Percentiles rank a stretch among this genome's conserved stretches.
Evolutionary conservation across 2,329 filamentous ascomycete species (phyloP).

Genomic region (Neopestalotiopsis sp.): DNA sequence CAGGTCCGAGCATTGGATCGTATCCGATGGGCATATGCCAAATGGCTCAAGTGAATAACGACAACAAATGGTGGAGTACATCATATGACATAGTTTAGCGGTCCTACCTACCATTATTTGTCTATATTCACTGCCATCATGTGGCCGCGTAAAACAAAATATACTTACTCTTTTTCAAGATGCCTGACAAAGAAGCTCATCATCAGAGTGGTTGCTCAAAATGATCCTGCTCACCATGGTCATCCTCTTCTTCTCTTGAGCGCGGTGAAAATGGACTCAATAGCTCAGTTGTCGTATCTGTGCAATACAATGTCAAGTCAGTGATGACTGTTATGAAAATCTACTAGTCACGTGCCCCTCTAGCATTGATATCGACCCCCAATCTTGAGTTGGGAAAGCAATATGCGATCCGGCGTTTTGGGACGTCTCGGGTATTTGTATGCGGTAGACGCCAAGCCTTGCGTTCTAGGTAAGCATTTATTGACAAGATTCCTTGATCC

Average conservation of each 20-base stretch:
- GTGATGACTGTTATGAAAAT: not conserved
- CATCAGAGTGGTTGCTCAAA: not conserved
- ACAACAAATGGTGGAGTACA: not conserved
- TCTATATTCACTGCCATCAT: not conserved
- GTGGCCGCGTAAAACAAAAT: not conserved
- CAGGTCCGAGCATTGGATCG: conserved; percentile 82
- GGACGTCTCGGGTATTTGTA: not conserved
- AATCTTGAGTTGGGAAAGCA: not conserved
- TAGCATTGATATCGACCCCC: not conserved
- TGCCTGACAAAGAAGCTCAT: not conserved
- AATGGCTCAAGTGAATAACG: conserved; percentile 62
- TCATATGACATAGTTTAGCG: not conserved
- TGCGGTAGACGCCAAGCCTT: not conserved
- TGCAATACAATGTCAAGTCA: not conserved
- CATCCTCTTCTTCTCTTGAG: not conserved
- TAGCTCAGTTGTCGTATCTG: not conserved
- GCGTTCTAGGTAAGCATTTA: not conserved
- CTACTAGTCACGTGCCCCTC: not conserved
- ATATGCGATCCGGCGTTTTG: not conserved
- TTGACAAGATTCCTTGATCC: not conserved
- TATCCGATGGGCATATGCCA: conserved; percentile 88
- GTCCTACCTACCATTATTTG: not conserved
- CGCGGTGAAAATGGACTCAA: not conserved
- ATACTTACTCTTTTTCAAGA: not conserved
- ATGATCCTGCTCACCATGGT: not conserved